phyloP scores from a whole-genome alignment of 2,329 filamentous ascomycete genomes.

The Talaromyces verruculosus region DNA sequence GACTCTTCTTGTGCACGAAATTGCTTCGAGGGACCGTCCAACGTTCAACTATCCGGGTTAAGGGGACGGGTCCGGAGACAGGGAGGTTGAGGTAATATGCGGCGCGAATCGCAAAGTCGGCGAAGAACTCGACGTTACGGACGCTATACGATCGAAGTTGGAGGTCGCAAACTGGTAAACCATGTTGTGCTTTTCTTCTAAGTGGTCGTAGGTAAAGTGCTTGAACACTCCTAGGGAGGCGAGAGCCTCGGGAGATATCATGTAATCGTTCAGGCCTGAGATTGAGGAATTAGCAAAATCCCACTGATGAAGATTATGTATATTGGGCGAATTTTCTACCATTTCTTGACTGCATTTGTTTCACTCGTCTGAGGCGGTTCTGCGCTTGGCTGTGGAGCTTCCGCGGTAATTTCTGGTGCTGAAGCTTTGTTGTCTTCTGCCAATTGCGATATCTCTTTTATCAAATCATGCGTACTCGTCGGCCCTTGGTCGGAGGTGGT shows the following conservation, averaged over 20 bases:
- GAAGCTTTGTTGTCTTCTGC: neutral
- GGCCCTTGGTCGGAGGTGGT: constrained; percentile 16
- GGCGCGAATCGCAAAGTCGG: constrained; percentile 89
- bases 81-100: constrained; percentile 91
- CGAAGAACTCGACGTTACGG: constrained; percentile 88
- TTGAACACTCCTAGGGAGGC: constrained; percentile 76
- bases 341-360: constrained; percentile 14
- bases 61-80: constrained; percentile 78
- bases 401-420: neutral
- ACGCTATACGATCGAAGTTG: constrained; percentile 89
- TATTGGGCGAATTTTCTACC: constrained; percentile 1
- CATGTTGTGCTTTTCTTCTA: constrained; percentile 69
- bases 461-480: neutral
- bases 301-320: neutral
- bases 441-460: neutral
- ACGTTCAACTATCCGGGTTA: constrained; percentile 82
- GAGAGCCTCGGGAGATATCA: constrained; percentile 42
- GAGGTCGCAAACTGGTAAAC: constrained; percentile 82
- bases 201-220: constrained; percentile 83
- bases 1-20: constrained; percentile 95
- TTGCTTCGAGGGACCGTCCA: constrained; percentile 89
- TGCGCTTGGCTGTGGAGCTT: neutral
- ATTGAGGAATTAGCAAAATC: neutral
- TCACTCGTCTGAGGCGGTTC: constrained; percentile 3
- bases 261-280: constrained; percentile 40